Conservation (phyloP, 1,284 basidiomycete species). For the Melampsora abietis-canadensis region DNA sequence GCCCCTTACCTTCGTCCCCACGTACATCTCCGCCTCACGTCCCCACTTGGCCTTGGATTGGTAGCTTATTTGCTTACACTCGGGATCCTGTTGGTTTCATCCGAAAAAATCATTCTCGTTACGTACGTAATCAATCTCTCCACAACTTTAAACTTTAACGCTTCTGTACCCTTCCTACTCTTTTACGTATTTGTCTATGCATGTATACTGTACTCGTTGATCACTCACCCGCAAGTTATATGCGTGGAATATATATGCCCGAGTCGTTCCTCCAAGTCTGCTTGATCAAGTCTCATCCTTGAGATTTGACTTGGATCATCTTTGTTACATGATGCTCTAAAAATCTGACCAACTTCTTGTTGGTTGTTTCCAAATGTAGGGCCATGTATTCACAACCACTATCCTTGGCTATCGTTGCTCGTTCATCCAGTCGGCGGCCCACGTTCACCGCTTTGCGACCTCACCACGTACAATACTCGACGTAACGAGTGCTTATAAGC, state of each 20-base stretch:
- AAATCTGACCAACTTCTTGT: background rate
- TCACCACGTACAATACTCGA: slow-evolving; percentile 37
- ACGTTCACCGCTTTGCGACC: slow-evolving; percentile 37
- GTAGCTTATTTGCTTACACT: slow-evolving; percentile 35
- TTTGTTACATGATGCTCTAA: background rate
- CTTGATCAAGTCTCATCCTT: too few relatives aligned
- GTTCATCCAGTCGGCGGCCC: slow-evolving; percentile 37
- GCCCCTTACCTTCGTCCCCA: background rate
- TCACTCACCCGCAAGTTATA: background rate
- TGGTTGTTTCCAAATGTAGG: slow-evolving; percentile 6
- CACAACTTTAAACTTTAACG: background rate
- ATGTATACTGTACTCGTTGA: background rate
- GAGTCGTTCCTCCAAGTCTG: too few relatives aligned
- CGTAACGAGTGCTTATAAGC: slow-evolving; percentile 36
- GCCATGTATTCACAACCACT: slow-evolving; percentile 40
- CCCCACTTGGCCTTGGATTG: slow-evolving; percentile 38
- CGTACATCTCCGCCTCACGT: slow-evolving; percentile 12
- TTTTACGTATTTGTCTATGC: slow-evolving; percentile 9
- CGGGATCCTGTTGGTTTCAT: slow-evolving; percentile 36
- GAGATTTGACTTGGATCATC: too few relatives aligned
- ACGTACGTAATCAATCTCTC: slow-evolving; percentile 14
- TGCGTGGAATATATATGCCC: too few relatives aligned
- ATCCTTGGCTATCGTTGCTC: slow-evolving; percentile 40
- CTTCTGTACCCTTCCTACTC: background rate
- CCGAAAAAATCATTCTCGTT: slow-evolving; percentile 13